These are phyloP conservation scores for Termitomyces sp. DNA, from an alignment of 768 basidiomycete genomes.

Conservation along the genomic window DNA sequence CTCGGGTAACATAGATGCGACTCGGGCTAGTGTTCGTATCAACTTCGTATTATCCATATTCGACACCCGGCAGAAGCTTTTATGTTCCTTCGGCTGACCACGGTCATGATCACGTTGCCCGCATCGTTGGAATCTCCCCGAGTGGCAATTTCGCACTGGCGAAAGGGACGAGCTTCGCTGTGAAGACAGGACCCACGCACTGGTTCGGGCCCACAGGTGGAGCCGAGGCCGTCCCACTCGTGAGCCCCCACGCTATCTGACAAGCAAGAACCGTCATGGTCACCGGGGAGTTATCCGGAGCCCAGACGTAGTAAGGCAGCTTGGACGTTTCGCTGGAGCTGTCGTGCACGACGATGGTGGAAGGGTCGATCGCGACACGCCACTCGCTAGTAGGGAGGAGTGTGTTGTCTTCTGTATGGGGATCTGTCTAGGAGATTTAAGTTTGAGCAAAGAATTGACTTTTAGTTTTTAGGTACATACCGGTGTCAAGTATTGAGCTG, in stretches of 20 bases:
- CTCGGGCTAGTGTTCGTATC: not conserved
- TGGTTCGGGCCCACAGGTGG: conserved; percentile 34
- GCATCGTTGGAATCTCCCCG: conserved; percentile 41
- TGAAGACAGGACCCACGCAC: conserved; percentile 30
- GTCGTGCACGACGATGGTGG: conserved; percentile 33
- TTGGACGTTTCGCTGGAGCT: conserved; percentile 22
- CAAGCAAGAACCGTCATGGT: conserved; percentile 39
- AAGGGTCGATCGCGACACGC: conserved; percentile 40
- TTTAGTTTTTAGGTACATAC: conserved; percentile 21
- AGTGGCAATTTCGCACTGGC: conserved; percentile 37
- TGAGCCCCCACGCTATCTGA: conserved; percentile 36
- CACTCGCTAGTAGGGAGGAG: conserved; percentile 38
- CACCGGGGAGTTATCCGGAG: conserved; percentile 35
- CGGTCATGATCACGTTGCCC: conserved; percentile 15
- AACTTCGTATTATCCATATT: not conserved
- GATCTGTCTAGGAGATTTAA: conserved; percentile 30
- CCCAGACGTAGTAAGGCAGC: conserved; percentile 41
- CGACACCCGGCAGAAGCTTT: not conserved
- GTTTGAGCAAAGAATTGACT: not conserved
- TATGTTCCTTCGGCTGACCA: not conserved
- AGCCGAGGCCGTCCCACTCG: conserved; percentile 31
- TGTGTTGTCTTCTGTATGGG: conserved; percentile 37
- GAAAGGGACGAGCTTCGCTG: conserved; percentile 39
- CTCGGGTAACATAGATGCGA: not conserved
- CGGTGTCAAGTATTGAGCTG: conserved; percentile 32